Base-by-base conservation (phyloP, 371 early-diverging fungal species). In the Nosema granulosis region DNA sequence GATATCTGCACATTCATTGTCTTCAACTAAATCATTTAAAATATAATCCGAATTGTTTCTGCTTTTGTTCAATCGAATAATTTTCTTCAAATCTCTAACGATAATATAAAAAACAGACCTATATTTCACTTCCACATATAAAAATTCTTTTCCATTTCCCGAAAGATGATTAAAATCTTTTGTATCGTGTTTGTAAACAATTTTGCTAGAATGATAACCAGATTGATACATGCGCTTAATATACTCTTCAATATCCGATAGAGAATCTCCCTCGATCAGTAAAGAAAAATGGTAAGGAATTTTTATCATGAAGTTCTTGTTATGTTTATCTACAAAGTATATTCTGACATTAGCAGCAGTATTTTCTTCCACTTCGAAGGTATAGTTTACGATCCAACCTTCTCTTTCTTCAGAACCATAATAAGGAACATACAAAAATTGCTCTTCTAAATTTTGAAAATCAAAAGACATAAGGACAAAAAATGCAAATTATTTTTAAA, bases 321-420 rank as follows among this genome's bases (percentile, higher is more conserved):
- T 35, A 9, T 74, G 38, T 13, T 68, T 74, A 43, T 78, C 80
- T 34, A 85, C 72, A 74, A 85, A 82, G 71, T 83, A 85, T 12
- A 84, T 35, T 51, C n/a, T 71, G 28, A 43, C 43, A 73, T 37
- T 24, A 29, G 81, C 57, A 28, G 67, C 26, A 50, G 35, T 52
- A 51, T 71, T 37, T n/a, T 70, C 59, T 31, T 68, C 28, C 24
- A 26, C 37, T 35, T 73, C 18, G 29, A 74, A 51, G 1, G 62
- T 31, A 62, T 79, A 84, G 56, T 83, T 84, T 12, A 84, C 32
- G n/a, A 85, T 73, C 82, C 84, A 85, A 26, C 85, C 85, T 24
- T 79, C 75, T 29, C 54, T 62, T 35, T 56, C 28, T 11, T 56
- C 68, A 38, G 12, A 18, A 9, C 58, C 78, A 24, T 61, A 59